phyloP scores from a whole-genome alignment of 805 yeast genomes.

The Lipomyces sp. region DNA sequence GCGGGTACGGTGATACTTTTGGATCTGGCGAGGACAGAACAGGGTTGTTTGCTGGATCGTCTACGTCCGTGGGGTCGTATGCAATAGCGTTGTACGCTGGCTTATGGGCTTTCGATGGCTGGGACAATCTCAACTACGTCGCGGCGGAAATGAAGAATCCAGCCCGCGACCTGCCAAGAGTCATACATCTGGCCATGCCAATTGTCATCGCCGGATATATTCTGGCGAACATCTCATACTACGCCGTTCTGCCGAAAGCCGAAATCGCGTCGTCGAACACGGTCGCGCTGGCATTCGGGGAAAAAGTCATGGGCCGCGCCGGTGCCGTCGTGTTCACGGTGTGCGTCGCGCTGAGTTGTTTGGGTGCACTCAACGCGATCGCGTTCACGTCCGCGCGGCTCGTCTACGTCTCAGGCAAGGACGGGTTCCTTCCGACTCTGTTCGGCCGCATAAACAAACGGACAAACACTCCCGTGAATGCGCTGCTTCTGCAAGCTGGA shows the following conservation, averaged over 20 bases:
- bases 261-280: conserved; percentile 41
- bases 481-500: conserved; percentile 37
- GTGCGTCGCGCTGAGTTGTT: conserved; percentile 40
- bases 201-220: conserved; percentile 39
- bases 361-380: conserved; percentile 44
- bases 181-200: conserved; percentile 43
- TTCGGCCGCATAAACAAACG: conserved; percentile 31
- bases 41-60: conserved; percentile 34
- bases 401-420: conserved; percentile 40
- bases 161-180: conserved; percentile 39
- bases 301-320: conserved; percentile 33
- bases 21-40: conserved; percentile 27
- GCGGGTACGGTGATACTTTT: conserved; percentile 30
- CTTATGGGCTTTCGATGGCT: conserved; percentile 47
- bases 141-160: conserved; percentile 43
- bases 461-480: conserved; percentile 38
- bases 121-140: conserved; percentile 44
- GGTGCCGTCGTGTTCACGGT: conserved; percentile 37
- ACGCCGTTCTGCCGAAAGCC: conserved; percentile 73
- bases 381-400: conserved; percentile 40
- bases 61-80: conserved; percentile 33
- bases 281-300: conserved; percentile 40
- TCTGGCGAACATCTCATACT: conserved; percentile 40
- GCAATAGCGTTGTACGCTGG: conserved; percentile 44
- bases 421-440: conserved; percentile 36